phyloP scores from a whole-genome alignment of 2,329 filamentous ascomycete species.

The Rugonectria rugulosa region DNA sequence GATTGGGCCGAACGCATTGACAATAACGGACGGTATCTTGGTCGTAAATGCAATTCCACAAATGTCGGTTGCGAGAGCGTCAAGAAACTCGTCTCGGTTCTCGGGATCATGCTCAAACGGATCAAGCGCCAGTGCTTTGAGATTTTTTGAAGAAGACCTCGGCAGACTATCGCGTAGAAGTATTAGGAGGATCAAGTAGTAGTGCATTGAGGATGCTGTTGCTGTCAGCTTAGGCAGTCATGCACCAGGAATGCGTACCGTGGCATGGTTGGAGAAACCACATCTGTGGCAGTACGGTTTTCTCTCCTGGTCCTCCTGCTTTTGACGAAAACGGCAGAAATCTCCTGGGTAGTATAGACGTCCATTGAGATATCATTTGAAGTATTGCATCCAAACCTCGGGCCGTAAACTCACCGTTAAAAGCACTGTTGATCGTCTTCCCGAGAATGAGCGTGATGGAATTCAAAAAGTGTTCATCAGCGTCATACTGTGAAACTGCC shows the following conservation, averaged over 20 bases:
- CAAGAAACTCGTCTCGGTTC: slow-evolving; percentile 38
- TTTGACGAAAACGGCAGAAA: slow-evolving; percentile 43
- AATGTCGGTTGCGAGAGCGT: slow-evolving; percentile 46
- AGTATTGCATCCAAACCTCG: slow-evolving; percentile 34
- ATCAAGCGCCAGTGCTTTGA: slow-evolving; percentile 2
- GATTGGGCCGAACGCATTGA: slow-evolving; percentile 59
- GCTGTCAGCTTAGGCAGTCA: background rate
- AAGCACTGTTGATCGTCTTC: slow-evolving; percentile 50
- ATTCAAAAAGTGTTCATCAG: slow-evolving; percentile 45
- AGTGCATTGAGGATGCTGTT: slow-evolving; percentile 52
- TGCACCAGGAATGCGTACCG: slow-evolving; percentile 40
- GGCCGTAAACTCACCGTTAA: slow-evolving; percentile 26
- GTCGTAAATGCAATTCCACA: slow-evolving; percentile 55
- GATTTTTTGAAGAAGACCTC: slow-evolving; percentile 9
- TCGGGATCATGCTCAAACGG: background rate
- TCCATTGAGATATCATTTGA: slow-evolving; percentile 42
- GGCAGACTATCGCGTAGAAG: slow-evolving; percentile 41
- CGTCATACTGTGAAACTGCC: slow-evolving; percentile 23
- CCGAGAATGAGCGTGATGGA: slow-evolving; percentile 52
- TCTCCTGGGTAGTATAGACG: slow-evolving; percentile 39
- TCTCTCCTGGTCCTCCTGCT: background rate
- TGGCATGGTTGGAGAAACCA: slow-evolving; percentile 54
- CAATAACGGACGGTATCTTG: slow-evolving; percentile 51
- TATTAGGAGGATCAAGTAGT: slow-evolving; percentile 47
- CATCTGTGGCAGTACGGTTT: slow-evolving; percentile 44